A percentile compares a stretch with the other conserved stretches of the same genome.
These are phyloP conservation scores for Cunninghamia lanceolata DNA, from an alignment of 75 land plant species.

Conservation along the genomic window DNA sequence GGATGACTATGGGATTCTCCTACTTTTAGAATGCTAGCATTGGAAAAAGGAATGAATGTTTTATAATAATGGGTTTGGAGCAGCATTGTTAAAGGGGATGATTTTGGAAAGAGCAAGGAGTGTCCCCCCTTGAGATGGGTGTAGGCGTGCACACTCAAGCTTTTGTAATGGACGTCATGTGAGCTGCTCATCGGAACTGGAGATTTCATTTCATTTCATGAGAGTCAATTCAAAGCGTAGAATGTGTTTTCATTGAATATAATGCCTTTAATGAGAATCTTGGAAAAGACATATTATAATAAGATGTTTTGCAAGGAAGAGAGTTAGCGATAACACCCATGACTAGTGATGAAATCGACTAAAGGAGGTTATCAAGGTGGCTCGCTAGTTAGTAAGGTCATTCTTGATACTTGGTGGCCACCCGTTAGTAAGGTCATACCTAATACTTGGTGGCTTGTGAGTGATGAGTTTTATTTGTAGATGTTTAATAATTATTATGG, in stretches of 20 bases:
- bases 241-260: not conserved
- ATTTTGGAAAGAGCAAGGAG: slow-evolving; percentile 13
- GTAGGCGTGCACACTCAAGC: slow-evolving; percentile 1
- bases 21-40: not conserved
- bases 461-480: too few species aligned
- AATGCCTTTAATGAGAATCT: not conserved
- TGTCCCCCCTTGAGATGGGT: slow-evolving; percentile 16
- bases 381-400: too few species aligned
- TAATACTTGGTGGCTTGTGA: too few species aligned
- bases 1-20: not conserved
- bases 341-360: too few species aligned
- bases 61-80: slow-evolving; percentile 6
- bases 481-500: too few species aligned
- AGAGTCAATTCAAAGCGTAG: not conserved
- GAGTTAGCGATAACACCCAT: too few species aligned
- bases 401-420: too few species aligned
- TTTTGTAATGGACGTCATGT: slow-evolving; percentile 13
- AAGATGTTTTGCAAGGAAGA: too few species aligned
- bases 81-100: slow-evolving; percentile 7
- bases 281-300: too few species aligned
- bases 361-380: too few species aligned
- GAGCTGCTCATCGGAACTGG: slow-evolving; percentile 1
- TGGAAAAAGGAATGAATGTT: not conserved
- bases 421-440: too few species aligned
- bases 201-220: not conserved